Base-by-base conservation (phyloP, 768 basidiomycete genomes). In the Fomitopsis pulvina region DNA sequence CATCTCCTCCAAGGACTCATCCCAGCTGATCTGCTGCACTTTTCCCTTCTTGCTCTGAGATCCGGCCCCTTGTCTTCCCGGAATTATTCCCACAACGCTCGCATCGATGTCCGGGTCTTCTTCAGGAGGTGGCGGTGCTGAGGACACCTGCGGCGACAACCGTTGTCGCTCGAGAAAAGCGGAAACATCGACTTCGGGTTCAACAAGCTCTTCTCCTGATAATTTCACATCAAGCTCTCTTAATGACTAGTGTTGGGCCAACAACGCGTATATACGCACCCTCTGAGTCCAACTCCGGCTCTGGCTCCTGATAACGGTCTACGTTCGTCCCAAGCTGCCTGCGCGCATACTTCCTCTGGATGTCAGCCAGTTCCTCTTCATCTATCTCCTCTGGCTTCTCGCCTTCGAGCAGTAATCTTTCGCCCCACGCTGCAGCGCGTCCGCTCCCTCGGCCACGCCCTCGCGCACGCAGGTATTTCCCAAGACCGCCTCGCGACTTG, bases 171-270 rank as follows among this genome's bases (percentile, higher is more conserved):
- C 83, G 29, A 89, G 70, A 56, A 91, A 87, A 0, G 68, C 52
- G 0, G 84, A 77, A 1, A 91, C 59, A 65, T 91, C 86, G 7
- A 89, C 74, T 60, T 90, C 85, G 3, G 84, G 85, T 51, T 88
- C 87, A 0, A 73, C 62, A 12, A 78, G 71, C 7, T 76, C 80
- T 63, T 87, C 83, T 3, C 86, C 85, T 85, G 54, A 24, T 34
- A 9, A 49, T 4, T 21, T 9, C 4, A 18, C 39, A 18, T 16
- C 39, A 50, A n/a, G n/a, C n/a, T n/a, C n/a, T n/a, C n/a, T n/a
- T n/a, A n/a, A n/a, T n/a, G n/a, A n/a, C n/a, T n/a, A n/a, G n/a
- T n/a, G n/a, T n/a, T n/a, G n/a, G n/a, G n/a, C n/a, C n/a, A 30
- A 41, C 11, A 21, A 25, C 8, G 11, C 38, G 11, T 12, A 47